Base-by-base conservation (phyloP, 1,284 basidiomycete species). In the Ustilago esculenta region DNA sequence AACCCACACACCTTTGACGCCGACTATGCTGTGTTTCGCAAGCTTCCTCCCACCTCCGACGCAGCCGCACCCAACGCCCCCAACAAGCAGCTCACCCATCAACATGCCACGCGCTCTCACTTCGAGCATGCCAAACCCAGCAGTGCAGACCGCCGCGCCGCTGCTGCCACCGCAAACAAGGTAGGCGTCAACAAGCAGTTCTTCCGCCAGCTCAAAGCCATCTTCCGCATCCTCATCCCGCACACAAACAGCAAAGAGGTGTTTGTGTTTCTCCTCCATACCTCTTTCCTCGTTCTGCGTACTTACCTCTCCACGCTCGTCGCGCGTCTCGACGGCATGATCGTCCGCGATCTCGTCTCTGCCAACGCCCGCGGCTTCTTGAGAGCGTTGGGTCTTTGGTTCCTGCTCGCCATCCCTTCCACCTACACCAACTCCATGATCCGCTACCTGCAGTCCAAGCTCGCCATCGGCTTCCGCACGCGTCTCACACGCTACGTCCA, bases 401-500 rank as follows among this genome's bases (percentile, higher is more conserved):
- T 95, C 78, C 84, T 88, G 6, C 86, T 98, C 7, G 92, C 93
- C 0, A 86, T 98, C 23, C 94, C 95, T 0, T 93, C 91, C 76
- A 94, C 92, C 17, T 95, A 94, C 80, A 98, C 94, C 0, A 98
- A 98, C 81, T 90, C 92, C 1, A 94, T 98, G 92, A 91, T 96
- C 59, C 89, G 90, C 18, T 92, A 92, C 81, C 85, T 98, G 0
- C 94, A 98, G 83, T 88, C 90, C n/a, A 92, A 92, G 71, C 87
- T 98, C 2, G 88, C 93, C 0, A 86, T 96, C 12, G 86, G 89
- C 5, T 87, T 97, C 77, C 87, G 94, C 39, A 94, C 92, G 0
- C 88, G 92, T 9, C 85, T 98, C 29, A 94, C 92, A 0, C 88
- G 92, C 36, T 97, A 97, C 82, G 90, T 91, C 0, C 91, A 95